Percentiles rank a stretch among this genome's conserved stretches.
These are phyloP conservation scores for Jaltomata sinuosa DNA, from an alignment of 257 asterid genomes.

Conservation along the genomic window DNA sequence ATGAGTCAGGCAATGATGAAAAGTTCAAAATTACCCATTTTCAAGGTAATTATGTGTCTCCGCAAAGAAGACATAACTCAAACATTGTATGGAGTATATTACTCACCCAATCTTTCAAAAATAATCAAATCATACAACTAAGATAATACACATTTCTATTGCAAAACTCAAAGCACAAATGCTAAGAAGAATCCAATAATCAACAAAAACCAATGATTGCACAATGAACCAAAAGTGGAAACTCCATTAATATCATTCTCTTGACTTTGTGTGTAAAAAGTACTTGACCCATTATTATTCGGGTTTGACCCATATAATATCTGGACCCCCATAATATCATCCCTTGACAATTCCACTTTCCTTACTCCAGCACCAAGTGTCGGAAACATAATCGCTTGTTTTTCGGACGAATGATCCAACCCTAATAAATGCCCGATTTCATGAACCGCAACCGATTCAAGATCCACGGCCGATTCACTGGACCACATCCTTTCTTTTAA, in stretches of 20 bases:
- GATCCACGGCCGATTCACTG: slow-evolving; percentile 41
- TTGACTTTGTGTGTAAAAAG: slow-evolving; percentile 23
- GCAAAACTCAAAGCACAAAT: not conserved
- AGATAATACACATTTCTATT: not conserved
- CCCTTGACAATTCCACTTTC: slow-evolving; percentile 52
- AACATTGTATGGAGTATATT: not conserved
- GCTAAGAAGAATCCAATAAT: not conserved
- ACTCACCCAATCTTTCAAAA: not conserved
- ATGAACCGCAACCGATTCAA: slow-evolving; percentile 85
- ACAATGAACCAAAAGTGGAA: not conserved
- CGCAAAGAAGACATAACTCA: too few relatives aligned
- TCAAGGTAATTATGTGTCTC: too few relatives aligned
- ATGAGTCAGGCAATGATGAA: too few relatives aligned
- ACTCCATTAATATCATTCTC: slow-evolving; percentile 33
- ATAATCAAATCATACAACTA: not conserved
- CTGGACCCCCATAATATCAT: slow-evolving; percentile 60
- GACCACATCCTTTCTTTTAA: slow-evolving; percentile 16
- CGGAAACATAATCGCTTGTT: slow-evolving; percentile 70
- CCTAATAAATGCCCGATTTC: slow-evolving; percentile 87
- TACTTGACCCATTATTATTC: slow-evolving; percentile 33
- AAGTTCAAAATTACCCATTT: too few relatives aligned
- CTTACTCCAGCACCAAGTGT: slow-evolving; percentile 37
- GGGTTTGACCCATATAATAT: slow-evolving; percentile 74
- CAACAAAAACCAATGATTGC: not conserved
- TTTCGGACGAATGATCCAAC: slow-evolving; percentile 72